phyloP scores from a whole-genome alignment of 73 alveolate genomes.

The Blepharisma japonicum region DNA sequence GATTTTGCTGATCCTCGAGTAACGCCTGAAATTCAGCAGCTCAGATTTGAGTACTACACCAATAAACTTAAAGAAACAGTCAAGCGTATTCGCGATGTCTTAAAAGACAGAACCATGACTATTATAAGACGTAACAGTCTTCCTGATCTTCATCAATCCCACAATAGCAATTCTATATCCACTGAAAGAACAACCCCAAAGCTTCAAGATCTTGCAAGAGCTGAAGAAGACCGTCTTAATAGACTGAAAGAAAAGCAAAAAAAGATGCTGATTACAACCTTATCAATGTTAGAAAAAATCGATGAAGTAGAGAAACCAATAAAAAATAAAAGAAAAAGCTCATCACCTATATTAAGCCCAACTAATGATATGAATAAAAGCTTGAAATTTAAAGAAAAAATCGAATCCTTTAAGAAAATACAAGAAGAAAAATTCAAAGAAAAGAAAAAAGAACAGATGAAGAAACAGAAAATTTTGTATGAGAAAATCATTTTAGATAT shows the following conservation, averaged over 20 bases:
- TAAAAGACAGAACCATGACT: not conserved
- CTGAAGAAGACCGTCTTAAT: no score
- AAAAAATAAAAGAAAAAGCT: no score
- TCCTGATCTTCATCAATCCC: no score
- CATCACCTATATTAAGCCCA: no score
- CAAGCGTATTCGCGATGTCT: not conserved
- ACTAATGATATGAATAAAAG: no score
- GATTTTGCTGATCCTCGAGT: constrained; percentile 10
- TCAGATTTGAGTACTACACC: constrained; percentile 19
- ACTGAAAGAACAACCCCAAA: no score
- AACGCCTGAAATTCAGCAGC: constrained; percentile 11
- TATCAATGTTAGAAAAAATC: no score
- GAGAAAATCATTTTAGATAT: not conserved
- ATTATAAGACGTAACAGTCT: not conserved
- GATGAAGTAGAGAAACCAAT: no score
- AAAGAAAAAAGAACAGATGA: not conserved
- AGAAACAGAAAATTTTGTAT: not conserved
- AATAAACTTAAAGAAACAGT: constrained; percentile 4
- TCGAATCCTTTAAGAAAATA: not conserved
- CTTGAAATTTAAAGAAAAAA: not conserved
- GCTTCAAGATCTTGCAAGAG: no score
- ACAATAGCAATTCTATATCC: no score
- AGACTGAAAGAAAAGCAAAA: no score
- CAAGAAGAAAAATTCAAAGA: not conserved
- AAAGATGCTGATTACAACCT: no score